Evolutionary conservation across 768 basidiomycete species (phyloP).

Genomic region (Podaxis carcinomalis): DNA sequence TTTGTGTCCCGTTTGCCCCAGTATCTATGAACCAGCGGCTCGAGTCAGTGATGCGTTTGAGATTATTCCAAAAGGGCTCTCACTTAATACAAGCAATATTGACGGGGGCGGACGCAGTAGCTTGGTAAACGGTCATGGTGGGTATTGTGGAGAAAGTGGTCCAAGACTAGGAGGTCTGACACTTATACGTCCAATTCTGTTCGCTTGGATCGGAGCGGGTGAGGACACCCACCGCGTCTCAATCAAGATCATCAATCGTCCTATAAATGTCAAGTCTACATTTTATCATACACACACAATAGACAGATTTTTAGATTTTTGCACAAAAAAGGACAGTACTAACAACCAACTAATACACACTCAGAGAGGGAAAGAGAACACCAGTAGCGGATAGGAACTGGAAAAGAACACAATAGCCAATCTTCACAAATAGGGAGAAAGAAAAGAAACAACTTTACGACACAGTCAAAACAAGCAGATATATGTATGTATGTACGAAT

Average conservation of each 20-base stretch:
- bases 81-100: slow-evolving; percentile 99
- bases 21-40: slow-evolving; percentile 50
- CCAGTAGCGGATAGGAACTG: slow-evolving; percentile 13
- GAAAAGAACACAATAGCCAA: slow-evolving; percentile 10
- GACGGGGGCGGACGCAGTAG: slow-evolving; percentile 89
- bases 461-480: slow-evolving; percentile 14
- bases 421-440: slow-evolving; percentile 15
- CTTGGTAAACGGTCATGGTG: slow-evolving; percentile 54
- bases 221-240: background rate
- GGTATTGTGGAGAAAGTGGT: background rate
- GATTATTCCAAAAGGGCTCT: slow-evolving; percentile 7
- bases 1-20: slow-evolving; percentile 98
- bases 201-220: slow-evolving; percentile 2
- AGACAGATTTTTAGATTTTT: slow-evolving; percentile 12
- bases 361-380: slow-evolving; percentile 2
- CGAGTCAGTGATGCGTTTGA: background rate
- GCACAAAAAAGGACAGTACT: slow-evolving; percentile 9
- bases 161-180: background rate
- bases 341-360: slow-evolving; percentile 11
- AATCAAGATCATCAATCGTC: slow-evolving; percentile 3
- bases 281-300: slow-evolving; percentile 5
- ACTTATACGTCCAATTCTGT: background rate
- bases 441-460: slow-evolving; percentile 8
- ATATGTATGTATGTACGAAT: slow-evolving; percentile 14
- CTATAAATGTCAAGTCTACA: background rate